A percentile compares a stretch with the other conserved stretches of the same genome.
Conservation (phyloP, 192 early-diverging fungal genomes). For the Glomus cerebriforme region DNA sequence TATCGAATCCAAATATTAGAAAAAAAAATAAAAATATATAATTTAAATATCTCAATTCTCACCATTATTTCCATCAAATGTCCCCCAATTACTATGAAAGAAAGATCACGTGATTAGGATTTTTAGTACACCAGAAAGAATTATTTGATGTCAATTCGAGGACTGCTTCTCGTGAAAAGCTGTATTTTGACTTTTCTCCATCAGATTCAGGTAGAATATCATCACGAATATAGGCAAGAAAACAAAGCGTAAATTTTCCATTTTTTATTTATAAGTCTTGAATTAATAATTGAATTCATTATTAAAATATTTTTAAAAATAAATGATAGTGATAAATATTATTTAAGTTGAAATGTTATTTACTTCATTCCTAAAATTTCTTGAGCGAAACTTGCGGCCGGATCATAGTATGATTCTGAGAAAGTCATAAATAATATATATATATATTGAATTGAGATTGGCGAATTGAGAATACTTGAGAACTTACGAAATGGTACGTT, state of each 20-base stretch:
- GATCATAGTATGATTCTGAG: constrained; percentile 84
- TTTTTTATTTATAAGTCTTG: constrained; percentile 40
- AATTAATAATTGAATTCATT: not conserved
- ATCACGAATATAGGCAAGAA: constrained; percentile 64
- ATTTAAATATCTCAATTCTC: not conserved
- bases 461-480: not conserved
- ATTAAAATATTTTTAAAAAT: not conserved
- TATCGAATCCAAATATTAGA: not conserved
- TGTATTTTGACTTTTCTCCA: constrained; percentile 49
- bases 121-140: not conserved
- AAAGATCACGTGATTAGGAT: not conserved
- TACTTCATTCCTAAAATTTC: constrained; percentile 82
- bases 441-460: not conserved
- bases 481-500: constrained; percentile 16
- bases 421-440: not conserved
- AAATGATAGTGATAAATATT: not conserved
- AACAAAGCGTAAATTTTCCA: constrained; percentile 70
- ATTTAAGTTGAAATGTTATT: constrained; percentile 1
- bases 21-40: not conserved
- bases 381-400: constrained; percentile 70
- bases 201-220: constrained; percentile 52
- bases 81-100: constrained; percentile 71
- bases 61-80: too few species aligned
- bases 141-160: constrained; percentile 69
- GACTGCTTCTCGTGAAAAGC: constrained; percentile 67